Percentiles rank a stretch among this genome's conserved stretches.
These are phyloP conservation scores for Tylopilus subfusipes DNA, from an alignment of 768 basidiomycete species.

Conservation along the genomic window DNA sequence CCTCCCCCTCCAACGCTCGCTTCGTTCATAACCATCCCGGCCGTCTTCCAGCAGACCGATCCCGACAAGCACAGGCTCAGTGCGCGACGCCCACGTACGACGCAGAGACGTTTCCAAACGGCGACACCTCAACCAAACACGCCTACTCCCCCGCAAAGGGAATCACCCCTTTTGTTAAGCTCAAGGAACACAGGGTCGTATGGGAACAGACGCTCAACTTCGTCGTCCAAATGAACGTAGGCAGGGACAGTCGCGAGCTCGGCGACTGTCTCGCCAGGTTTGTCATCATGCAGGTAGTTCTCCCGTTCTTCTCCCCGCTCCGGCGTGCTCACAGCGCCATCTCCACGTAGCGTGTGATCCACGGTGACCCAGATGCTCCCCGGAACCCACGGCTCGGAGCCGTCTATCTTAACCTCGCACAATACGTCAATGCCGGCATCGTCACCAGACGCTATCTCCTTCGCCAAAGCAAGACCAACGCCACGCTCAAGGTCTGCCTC, in stretches of 20 bases:
- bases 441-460: conserved; percentile 66
- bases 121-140: neutral
- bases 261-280: conserved; percentile 61
- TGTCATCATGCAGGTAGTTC: conserved; percentile 51
- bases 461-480: conserved; percentile 73
- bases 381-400: conserved; percentile 61
- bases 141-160: conserved; percentile 48
- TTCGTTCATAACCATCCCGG: conserved; percentile 5
- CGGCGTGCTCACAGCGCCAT: neutral
- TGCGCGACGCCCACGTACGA: neutral
- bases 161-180: conserved; percentile 53
- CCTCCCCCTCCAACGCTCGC: conserved; percentile 9
- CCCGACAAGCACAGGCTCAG: conserved; percentile 9
- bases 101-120: neutral
- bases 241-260: conserved; percentile 47
- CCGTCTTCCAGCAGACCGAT: conserved; percentile 30
- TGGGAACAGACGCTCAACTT: conserved; percentile 61
- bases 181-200: conserved; percentile 60
- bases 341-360: conserved; percentile 49
- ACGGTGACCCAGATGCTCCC: conserved; percentile 52
- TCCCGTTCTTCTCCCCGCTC: neutral
- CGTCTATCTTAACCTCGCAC: conserved; percentile 68
- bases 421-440: conserved; percentile 58
- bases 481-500: conserved; percentile 62
- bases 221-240: conserved; percentile 58